These are phyloP conservation scores for Gracilariopsis chorda DNA, from an alignment of 23 red algal genomes.

Conservation along the genomic window DNA sequence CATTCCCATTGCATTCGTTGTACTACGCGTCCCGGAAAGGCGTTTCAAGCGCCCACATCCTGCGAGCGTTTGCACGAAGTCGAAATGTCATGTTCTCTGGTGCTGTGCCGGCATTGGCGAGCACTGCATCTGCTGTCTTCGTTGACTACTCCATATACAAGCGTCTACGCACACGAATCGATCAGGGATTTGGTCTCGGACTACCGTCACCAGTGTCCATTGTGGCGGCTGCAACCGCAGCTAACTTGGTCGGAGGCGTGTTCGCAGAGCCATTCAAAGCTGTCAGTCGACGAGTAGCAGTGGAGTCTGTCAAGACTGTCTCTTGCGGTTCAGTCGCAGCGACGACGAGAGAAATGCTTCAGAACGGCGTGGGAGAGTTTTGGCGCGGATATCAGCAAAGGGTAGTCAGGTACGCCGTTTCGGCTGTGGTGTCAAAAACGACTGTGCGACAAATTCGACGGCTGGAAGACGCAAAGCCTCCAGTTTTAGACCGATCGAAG, in stretches of 20 bases:
- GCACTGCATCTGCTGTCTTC: constrained; percentile 17
- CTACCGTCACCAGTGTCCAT: background rate
- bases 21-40: constrained; percentile 43
- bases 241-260: constrained; percentile 30
- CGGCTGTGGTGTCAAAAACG: constrained; percentile 27
- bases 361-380: constrained; percentile 39
- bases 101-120: constrained; percentile 26
- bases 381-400: constrained; percentile 39
- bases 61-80: background rate
- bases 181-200: background rate
- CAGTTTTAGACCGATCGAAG: too few species aligned
- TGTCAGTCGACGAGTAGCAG: constrained; percentile 33
- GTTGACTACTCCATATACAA: constrained; percentile 61
- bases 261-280: constrained; percentile 58
- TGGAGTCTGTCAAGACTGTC: background rate
- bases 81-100: constrained; percentile 32
- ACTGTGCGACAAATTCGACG: constrained; percentile 13
- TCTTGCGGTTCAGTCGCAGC: background rate
- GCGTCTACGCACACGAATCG: background rate
- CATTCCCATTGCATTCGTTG: constrained; percentile 28
- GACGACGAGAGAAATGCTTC: constrained; percentile 1
- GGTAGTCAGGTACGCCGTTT: constrained; percentile 29
- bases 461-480: too few species aligned
- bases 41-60: background rate
- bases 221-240: constrained; percentile 20